Evolutionary conservation across 371 early-diverging fungal genomes (phyloP).

Genomic region (Mortierella sp.): DNA sequence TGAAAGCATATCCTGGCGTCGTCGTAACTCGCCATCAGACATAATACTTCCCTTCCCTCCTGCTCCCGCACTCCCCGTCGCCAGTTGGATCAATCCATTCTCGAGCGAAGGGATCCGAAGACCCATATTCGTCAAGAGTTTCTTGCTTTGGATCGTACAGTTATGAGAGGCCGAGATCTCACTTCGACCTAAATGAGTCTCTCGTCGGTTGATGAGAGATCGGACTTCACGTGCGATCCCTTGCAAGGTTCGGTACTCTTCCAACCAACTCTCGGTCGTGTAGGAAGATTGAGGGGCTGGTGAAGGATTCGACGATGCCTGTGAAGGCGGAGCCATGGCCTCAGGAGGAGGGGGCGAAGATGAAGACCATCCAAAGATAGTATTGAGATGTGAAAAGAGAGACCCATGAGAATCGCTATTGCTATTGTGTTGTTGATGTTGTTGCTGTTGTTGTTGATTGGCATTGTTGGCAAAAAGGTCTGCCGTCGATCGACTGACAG

Average conservation of each 20-base stretch:
- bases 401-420: constrained; percentile 26
- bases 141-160: constrained; percentile 79
- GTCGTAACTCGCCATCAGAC: constrained; percentile 74
- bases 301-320: constrained; percentile 17
- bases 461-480: constrained; percentile 37
- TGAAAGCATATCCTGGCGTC: constrained; percentile 82
- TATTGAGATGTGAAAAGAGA: constrained; percentile 42
- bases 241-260: constrained; percentile 75
- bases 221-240: constrained; percentile 74
- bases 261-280: constrained; percentile 87
- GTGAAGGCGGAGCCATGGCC: constrained; percentile 10
- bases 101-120: constrained; percentile 65
- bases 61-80: constrained; percentile 56
- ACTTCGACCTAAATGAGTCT: constrained; percentile 74
- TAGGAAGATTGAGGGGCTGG: constrained; percentile 53
- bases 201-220: constrained; percentile 73
- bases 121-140: constrained; percentile 62
- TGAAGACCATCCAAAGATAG: constrained; percentile 37
- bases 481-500: constrained; percentile 60
- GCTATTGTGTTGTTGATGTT: background rate
- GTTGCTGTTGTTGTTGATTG: constrained; percentile 32
- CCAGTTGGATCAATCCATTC: constrained; percentile 62
- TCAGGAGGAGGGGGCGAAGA: no score
- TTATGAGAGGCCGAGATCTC: constrained; percentile 81
- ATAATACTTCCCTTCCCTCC: constrained; percentile 53